These are phyloP conservation scores for Pueraria montana DNA, from an alignment of 306 rosid species.

Conservation along the genomic window DNA sequence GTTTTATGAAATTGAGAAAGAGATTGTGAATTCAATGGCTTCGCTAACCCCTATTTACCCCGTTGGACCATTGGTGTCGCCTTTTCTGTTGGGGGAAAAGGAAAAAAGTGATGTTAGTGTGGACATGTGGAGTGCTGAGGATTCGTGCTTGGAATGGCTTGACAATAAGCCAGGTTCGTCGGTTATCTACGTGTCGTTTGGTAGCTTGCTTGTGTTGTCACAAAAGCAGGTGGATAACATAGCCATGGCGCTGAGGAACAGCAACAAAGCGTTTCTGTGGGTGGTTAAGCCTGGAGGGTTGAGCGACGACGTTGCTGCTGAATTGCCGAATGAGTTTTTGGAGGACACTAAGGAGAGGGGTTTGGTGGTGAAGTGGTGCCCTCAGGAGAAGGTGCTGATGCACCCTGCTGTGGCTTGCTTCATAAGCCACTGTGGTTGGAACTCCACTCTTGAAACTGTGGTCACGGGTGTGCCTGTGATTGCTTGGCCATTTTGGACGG, in stretches of 20 bases:
- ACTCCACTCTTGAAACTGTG: slow-evolving; percentile 63
- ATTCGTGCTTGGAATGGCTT: slow-evolving; percentile 62
- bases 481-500: slow-evolving; percentile 67
- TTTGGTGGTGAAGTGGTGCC: slow-evolving; percentile 66
- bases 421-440: slow-evolving; percentile 79
- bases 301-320: background rate
- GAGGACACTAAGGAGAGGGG: slow-evolving; percentile 56
- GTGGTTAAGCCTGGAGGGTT: slow-evolving; percentile 50
- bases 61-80: slow-evolving; percentile 68
- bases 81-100: slow-evolving; percentile 57
- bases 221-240: slow-evolving; percentile 54
- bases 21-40: slow-evolving; percentile 57
- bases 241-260: slow-evolving; percentile 57
- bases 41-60: slow-evolving; percentile 49
- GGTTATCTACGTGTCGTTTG: slow-evolving; percentile 66
- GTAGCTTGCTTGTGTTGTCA: slow-evolving; percentile 58
- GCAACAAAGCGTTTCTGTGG: slow-evolving; percentile 67
- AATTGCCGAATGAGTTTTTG: slow-evolving; percentile 46
- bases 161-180: slow-evolving; percentile 46
- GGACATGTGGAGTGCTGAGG: slow-evolving; percentile 69
- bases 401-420: slow-evolving; percentile 70
- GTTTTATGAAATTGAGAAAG: slow-evolving; percentile 61
- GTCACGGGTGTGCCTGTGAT: slow-evolving; percentile 63
- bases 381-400: slow-evolving; percentile 68
- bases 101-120: slow-evolving; percentile 37